A percentile compares a stretch with the other conserved stretches of the same genome.
These are phyloP conservation scores for Aspergillus panamensis DNA, from an alignment of 495 filamentous ascomycete genomes.

Conservation along the genomic window DNA sequence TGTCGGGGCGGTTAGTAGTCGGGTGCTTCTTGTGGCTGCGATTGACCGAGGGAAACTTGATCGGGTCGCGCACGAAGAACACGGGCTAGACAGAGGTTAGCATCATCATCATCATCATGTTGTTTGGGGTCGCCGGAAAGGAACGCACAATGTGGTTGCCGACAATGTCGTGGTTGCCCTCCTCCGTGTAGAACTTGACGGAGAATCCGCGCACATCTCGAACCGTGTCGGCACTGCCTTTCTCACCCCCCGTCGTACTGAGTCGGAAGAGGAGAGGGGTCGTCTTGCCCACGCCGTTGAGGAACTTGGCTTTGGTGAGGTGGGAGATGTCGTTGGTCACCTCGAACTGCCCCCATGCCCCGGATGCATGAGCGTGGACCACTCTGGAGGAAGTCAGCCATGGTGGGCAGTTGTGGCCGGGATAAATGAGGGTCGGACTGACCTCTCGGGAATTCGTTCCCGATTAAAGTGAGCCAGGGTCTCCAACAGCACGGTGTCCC, in stretches of 20 bases:
- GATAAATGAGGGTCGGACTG: constrained; percentile 6
- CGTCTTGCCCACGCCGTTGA: constrained; percentile 57
- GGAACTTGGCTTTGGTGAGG: constrained; percentile 38
- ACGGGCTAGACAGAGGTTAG: constrained; percentile 29
- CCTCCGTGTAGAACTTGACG: constrained; percentile 74
- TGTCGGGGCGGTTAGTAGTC: constrained; percentile 42
- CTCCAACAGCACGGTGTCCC: constrained; percentile 30
- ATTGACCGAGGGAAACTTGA: constrained; percentile 53
- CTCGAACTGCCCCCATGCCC: constrained; percentile 61
- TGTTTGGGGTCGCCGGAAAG: too few species aligned
- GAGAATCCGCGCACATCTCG: constrained; percentile 66
- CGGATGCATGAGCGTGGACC: constrained; percentile 61
- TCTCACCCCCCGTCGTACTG: constrained; percentile 62
- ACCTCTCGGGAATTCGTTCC: constrained; percentile 48
- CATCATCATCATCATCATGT: too few species aligned
- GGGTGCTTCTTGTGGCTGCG: constrained; percentile 50
- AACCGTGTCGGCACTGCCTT: constrained; percentile 61
- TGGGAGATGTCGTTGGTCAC: constrained; percentile 53
- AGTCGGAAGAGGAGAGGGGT: constrained; percentile 57
- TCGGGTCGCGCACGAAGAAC: constrained; percentile 54
- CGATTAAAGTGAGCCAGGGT: constrained; percentile 55
- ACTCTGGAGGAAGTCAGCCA: constrained; percentile 34
- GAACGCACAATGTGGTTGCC: constrained; percentile 31
- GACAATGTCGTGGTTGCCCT: constrained; percentile 67
- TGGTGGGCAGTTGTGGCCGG: too few species aligned